phyloP scores from a whole-genome alignment of 2,329 filamentous ascomycete species.

The Botrytis byssoidea region DNA sequence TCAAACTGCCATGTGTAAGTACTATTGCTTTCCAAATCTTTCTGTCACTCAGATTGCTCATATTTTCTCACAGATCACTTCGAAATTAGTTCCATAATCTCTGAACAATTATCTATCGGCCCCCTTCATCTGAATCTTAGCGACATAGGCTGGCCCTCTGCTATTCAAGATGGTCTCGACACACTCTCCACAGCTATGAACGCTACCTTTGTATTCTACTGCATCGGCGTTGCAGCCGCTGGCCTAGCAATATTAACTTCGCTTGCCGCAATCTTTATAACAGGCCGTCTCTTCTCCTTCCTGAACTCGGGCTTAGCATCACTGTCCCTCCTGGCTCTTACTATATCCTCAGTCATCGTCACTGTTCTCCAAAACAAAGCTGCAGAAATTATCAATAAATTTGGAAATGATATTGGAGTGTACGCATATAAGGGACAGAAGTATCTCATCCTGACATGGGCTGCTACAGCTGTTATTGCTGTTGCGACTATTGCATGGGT shows the following conservation, averaged over 20 bases:
- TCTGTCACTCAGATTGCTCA: not conserved
- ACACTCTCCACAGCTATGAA: constrained; percentile 50
- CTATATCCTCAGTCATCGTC: constrained; percentile 72
- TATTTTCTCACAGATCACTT: constrained; percentile 44
- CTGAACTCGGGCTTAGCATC: constrained; percentile 50
- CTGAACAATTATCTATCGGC: constrained; percentile 48
- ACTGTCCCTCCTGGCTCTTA: constrained; percentile 54
- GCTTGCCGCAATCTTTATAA: constrained; percentile 45
- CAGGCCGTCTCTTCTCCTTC: constrained; percentile 45
- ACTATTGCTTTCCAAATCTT: not conserved
- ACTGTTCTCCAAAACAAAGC: constrained; percentile 60
- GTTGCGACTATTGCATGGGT: constrained; percentile 35
- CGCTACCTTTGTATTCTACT: constrained; percentile 58
- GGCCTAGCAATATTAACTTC: constrained; percentile 50
- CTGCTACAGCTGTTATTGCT: constrained; percentile 49
- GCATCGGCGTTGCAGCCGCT: constrained; percentile 53
- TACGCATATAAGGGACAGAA: constrained; percentile 48
- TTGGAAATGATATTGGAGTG: constrained; percentile 37
- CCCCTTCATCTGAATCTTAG: constrained; percentile 46
- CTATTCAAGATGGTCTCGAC: constrained; percentile 53
- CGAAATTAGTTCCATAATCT: constrained; percentile 51
- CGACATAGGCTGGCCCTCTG: constrained; percentile 55
- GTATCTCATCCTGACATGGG: constrained; percentile 61
- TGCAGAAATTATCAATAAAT: constrained; percentile 46
- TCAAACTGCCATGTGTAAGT: constrained; percentile 49